A percentile compares a stretch with the other conserved stretches of the same genome.
Conservation (phyloP, 2,329 filamentous ascomycete genomes). For the Dothideomycetes sp. region DNA sequence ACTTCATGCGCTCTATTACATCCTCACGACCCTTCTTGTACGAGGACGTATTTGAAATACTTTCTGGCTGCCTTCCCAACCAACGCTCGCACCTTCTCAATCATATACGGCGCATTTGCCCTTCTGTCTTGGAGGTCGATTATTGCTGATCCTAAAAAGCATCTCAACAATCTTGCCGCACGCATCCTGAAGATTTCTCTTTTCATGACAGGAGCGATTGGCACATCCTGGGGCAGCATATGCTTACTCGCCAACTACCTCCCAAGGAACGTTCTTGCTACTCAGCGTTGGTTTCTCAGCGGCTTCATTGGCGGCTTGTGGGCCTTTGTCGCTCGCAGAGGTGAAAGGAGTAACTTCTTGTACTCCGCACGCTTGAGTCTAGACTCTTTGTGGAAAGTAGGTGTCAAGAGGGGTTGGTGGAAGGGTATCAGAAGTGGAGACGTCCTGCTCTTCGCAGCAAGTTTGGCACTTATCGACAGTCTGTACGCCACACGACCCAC, state of each 20-base stretch:
- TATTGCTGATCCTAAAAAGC: constrained; percentile 56
- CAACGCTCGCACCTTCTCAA: constrained; percentile 64
- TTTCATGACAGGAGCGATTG: constrained; percentile 73
- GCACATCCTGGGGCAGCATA: constrained; percentile 76
- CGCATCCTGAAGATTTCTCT: constrained; percentile 63
- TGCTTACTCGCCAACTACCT: constrained; percentile 79
- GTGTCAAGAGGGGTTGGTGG: constrained; percentile 86
- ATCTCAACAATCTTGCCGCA: constrained; percentile 55
- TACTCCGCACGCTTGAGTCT: constrained; percentile 70
- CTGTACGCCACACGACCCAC: constrained; percentile 63
- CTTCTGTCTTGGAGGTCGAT: constrained; percentile 58
- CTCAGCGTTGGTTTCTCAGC: constrained; percentile 79
- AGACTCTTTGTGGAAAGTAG: constrained; percentile 83
- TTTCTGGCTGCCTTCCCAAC: constrained; percentile 75
- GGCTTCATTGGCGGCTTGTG: constrained; percentile 79
- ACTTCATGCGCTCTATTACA: constrained; percentile 87
- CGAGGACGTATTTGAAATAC: constrained; percentile 77
- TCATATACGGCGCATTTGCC: constrained; percentile 62
- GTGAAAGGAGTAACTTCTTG: constrained; percentile 60
- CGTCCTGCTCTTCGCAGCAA: constrained; percentile 69
- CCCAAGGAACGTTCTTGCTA: constrained; percentile 62
- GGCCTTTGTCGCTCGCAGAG: constrained; percentile 61
- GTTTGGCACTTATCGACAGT: constrained; percentile 65
- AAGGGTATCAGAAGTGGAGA: constrained; percentile 71
- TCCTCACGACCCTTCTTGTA: constrained; percentile 76